These are phyloP conservation scores for Beta macrorhiza DNA, from an alignment of 179 eudicot species.

Conservation along the genomic window DNA sequence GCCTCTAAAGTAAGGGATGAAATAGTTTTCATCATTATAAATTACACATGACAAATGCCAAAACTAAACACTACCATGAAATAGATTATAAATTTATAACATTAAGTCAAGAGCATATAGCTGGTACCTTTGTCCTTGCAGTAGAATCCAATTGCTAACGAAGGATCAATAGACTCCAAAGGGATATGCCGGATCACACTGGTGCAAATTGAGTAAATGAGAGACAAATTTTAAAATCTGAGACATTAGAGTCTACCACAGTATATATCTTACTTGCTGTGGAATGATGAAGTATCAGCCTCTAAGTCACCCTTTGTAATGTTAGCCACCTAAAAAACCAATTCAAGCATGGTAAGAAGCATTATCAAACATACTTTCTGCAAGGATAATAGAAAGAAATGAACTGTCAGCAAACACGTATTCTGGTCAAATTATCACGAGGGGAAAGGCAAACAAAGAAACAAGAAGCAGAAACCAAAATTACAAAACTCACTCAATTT, in stretches of 20 bases:
- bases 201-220: conserved; percentile 21
- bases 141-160: conserved; percentile 85
- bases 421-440: background rate
- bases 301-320: conserved; percentile 57
- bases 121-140: conserved; percentile 71
- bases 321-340: conserved; percentile 52
- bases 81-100: background rate
- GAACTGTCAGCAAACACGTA: background rate
- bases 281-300: conserved; percentile 88
- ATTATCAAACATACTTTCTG: conserved; percentile 1
- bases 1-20: background rate
- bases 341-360: background rate
- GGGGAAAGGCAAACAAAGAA: conserved; percentile 5
- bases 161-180: conserved; percentile 79
- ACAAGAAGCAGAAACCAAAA: background rate
- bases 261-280: conserved; percentile 65
- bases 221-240: conserved; percentile 11
- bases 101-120: background rate
- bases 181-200: conserved; percentile 72
- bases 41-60: background rate
- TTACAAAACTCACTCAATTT: background rate
- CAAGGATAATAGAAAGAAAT: conserved; percentile 10
- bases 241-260: background rate
- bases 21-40: background rate
- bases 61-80: background rate